Conservation (phyloP, 768 basidiomycete species). For the Phallus indusiatus region DNA sequence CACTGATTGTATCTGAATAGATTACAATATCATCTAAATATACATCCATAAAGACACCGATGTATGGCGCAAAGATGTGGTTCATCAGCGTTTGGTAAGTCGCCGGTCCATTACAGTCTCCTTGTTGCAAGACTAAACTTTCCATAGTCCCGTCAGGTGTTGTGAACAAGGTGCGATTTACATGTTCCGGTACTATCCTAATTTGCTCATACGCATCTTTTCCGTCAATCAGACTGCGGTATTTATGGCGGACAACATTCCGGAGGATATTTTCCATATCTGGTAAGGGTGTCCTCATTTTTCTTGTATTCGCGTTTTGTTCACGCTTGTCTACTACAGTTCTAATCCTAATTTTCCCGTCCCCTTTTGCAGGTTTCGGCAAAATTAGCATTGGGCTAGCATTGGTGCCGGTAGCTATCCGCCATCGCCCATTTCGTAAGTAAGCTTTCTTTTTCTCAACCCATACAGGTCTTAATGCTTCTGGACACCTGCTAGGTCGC, state of each 20-base stretch:
- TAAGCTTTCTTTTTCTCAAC: slow-evolving; percentile 22
- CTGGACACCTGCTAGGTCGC: slow-evolving; percentile 28
- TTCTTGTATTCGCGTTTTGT: slow-evolving; percentile 24
- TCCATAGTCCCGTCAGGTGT: slow-evolving; percentile 38
- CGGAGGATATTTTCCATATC: slow-evolving; percentile 21
- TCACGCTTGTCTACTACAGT: slow-evolving; percentile 21
- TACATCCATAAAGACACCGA: slow-evolving; percentile 25
- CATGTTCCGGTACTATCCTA: slow-evolving; percentile 17
- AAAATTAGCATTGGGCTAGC: slow-evolving; percentile 26
- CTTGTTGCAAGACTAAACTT: slow-evolving; percentile 29
- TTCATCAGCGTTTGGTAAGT: slow-evolving; percentile 38
- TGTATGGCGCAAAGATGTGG: slow-evolving; percentile 24
- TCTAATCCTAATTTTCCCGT: slow-evolving; percentile 14
- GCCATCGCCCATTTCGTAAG: slow-evolving; percentile 23
- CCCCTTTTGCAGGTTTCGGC: slow-evolving; percentile 15
- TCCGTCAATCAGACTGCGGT: slow-evolving; percentile 20
- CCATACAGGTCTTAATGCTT: slow-evolving; percentile 20
- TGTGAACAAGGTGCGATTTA: slow-evolving; percentile 19
- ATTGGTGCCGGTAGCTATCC: slow-evolving; percentile 18
- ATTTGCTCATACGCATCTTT: slow-evolving; percentile 27
- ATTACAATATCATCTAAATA: slow-evolving; percentile 29
- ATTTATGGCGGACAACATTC: slow-evolving; percentile 14
- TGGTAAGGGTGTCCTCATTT: slow-evolving; percentile 19
- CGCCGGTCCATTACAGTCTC: slow-evolving; percentile 25
- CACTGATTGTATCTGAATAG: slow-evolving; percentile 21